phyloP scores from a whole-genome alignment of 2,329 filamentous ascomycete genomes.

The Huntiella abstrusa region DNA sequence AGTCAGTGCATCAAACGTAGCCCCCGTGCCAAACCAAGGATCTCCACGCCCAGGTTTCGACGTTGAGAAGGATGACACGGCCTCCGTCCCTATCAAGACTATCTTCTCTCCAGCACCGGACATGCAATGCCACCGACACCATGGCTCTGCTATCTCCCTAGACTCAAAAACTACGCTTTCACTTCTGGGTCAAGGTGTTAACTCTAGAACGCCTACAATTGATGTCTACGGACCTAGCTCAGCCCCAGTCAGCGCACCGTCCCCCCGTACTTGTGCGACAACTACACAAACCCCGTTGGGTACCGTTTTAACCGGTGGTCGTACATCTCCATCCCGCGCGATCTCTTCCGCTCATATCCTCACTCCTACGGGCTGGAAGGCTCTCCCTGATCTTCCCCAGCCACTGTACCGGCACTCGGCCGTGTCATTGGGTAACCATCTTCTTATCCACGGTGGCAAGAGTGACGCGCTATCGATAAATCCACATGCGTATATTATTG shows the following conservation, averaged over 20 bases:
- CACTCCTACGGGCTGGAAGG: conserved; percentile 42
- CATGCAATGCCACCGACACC: conserved; percentile 2
- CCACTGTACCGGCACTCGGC: conserved; percentile 60
- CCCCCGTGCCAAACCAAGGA: background rate
- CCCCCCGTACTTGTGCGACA: conserved; percentile 53
- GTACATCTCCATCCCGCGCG: conserved; percentile 53
- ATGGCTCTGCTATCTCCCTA: conserved; percentile 1
- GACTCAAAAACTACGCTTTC: background rate
- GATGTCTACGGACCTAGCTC: background rate
- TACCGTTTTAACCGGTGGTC: conserved; percentile 54
- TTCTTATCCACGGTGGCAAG: conserved; percentile 46
- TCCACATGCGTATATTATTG: conserved; percentile 33
- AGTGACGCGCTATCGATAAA: conserved; percentile 28
- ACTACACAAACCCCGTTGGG: conserved; percentile 43
- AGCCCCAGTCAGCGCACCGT: conserved; percentile 18
- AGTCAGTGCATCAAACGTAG: conserved; percentile 33
- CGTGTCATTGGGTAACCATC: conserved; percentile 27
- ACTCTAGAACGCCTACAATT: background rate
- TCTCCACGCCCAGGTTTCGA: background rate
- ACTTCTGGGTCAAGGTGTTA: conserved; percentile 4
- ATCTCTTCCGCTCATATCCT: conserved; percentile 62
- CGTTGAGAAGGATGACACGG: background rate
- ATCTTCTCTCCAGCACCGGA: background rate
- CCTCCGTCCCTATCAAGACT: background rate
- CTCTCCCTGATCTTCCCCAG: conserved; percentile 44